Conservation (phyloP, 306 rosid species). For the Sesbania bispinosa region DNA sequence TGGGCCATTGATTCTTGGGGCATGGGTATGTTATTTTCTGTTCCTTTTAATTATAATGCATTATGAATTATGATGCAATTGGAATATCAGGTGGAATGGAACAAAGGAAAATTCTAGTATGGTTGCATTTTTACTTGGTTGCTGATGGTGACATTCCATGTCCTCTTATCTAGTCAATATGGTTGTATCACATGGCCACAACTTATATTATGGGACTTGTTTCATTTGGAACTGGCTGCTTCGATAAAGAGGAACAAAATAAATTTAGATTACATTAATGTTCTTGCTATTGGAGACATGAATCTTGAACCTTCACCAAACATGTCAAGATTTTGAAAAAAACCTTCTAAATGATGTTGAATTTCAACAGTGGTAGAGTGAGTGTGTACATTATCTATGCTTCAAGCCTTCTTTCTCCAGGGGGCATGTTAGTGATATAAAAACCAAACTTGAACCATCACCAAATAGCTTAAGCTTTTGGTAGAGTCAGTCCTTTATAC, state of each 20-base stretch:
- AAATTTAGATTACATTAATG: slow-evolving; percentile 1
- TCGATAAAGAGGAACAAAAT: background rate
- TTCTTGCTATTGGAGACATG: slow-evolving; percentile 4
- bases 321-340: background rate
- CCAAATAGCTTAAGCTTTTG: background rate
- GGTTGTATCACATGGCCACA: background rate
- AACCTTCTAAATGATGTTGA: background rate
- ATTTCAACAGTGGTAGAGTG: background rate
- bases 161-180: slow-evolving; percentile 7
- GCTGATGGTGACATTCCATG: slow-evolving; percentile 11
- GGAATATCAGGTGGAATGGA: background rate
- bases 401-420: background rate
- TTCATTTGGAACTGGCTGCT: slow-evolving; percentile 11
- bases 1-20: slow-evolving; percentile 99
- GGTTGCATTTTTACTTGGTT: slow-evolving; percentile 15
- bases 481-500: background rate
- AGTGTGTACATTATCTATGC: background rate
- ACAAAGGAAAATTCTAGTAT: background rate
- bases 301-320: background rate
- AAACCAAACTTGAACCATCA: background rate
- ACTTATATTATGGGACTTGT: background rate
- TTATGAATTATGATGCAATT: slow-evolving; percentile 21
- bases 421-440: background rate
- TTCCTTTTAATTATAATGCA: slow-evolving; percentile 7
- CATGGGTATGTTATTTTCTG: slow-evolving; percentile 66